A percentile compares a stretch with the other conserved stretches of the same genome.
These are phyloP conservation scores for Vigna mungo DNA, from an alignment of 306 rosid genomes.

Conservation along the genomic window DNA sequence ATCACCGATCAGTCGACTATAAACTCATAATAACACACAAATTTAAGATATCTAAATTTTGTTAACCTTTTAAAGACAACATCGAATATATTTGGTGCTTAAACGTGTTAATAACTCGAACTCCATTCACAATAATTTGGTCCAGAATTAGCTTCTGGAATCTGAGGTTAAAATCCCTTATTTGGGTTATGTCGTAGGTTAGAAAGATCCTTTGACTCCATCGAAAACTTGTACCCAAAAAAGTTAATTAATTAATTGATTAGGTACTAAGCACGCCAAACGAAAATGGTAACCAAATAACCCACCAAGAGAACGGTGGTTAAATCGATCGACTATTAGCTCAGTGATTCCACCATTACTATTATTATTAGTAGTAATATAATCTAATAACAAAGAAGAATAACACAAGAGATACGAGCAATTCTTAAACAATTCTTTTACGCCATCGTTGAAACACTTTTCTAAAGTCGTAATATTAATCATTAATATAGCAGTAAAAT, in stretches of 20 bases:
- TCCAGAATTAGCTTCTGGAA: background rate
- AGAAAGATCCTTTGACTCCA: background rate
- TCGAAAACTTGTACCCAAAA: too few species aligned
- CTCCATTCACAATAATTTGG: background rate
- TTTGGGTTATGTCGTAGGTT: background rate
- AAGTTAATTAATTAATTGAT: background rate
- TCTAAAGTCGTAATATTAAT: background rate
- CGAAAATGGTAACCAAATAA: background rate
- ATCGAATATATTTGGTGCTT: too few species aligned
- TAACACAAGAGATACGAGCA: too few species aligned
- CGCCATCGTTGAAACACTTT: background rate
- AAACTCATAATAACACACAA: too few species aligned
- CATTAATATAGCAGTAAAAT: background rate
- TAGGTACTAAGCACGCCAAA: background rate
- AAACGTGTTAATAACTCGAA: background rate
- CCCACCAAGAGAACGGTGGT: background rate
- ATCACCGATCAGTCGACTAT: too few species aligned
- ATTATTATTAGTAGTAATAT: too few species aligned
- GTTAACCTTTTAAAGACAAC: too few species aligned
- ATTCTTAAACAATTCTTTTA: too few species aligned
- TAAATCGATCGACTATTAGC: background rate
- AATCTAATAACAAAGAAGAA: too few species aligned
- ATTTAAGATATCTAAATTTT: too few species aligned
- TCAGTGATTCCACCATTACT: background rate
- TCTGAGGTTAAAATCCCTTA: background rate